Conservation (phyloP, 2,329 filamentous ascomycete species). For the Trichoderma koningiopsis region DNA sequence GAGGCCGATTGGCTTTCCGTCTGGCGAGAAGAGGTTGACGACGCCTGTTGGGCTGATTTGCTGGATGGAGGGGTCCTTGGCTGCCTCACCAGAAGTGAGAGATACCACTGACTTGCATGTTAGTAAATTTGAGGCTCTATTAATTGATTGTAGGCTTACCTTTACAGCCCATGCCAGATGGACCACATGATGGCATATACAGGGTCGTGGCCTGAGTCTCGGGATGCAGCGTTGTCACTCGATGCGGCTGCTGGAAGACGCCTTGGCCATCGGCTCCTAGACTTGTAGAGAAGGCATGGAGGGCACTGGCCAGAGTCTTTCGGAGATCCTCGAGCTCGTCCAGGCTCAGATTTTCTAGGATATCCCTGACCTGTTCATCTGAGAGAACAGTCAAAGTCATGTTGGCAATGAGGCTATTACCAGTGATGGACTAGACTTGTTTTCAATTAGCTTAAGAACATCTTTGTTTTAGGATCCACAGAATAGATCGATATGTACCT, state of each 20-base stretch:
- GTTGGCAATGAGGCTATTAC: slow-evolving; percentile 27
- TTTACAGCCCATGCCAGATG: slow-evolving; percentile 68
- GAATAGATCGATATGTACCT: not conserved
- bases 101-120: slow-evolving; percentile 58
- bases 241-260: slow-evolving; percentile 58
- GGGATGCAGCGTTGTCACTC: slow-evolving; percentile 51
- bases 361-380: slow-evolving; percentile 55
- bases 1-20: slow-evolving; percentile 66
- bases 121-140: not conserved
- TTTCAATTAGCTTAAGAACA: not conserved
- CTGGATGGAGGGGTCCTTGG: slow-evolving; percentile 34
- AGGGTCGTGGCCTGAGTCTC: slow-evolving; percentile 61
- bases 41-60: slow-evolving; percentile 62
- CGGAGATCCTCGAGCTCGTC: slow-evolving; percentile 58
- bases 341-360: slow-evolving; percentile 56
- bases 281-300: slow-evolving; percentile 64
- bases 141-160: slow-evolving; percentile 41
- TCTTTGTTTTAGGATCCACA: not conserved
- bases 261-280: slow-evolving; percentile 47
- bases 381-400: slow-evolving; percentile 63
- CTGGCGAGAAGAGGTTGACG: slow-evolving; percentile 66
- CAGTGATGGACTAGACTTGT: not conserved
- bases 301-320: slow-evolving; percentile 50
- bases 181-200: slow-evolving; percentile 73
- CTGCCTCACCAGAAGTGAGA: slow-evolving; percentile 48